Conservation (phyloP, 164 flowering plant species). For the Macadamia tetraphylla region DNA sequence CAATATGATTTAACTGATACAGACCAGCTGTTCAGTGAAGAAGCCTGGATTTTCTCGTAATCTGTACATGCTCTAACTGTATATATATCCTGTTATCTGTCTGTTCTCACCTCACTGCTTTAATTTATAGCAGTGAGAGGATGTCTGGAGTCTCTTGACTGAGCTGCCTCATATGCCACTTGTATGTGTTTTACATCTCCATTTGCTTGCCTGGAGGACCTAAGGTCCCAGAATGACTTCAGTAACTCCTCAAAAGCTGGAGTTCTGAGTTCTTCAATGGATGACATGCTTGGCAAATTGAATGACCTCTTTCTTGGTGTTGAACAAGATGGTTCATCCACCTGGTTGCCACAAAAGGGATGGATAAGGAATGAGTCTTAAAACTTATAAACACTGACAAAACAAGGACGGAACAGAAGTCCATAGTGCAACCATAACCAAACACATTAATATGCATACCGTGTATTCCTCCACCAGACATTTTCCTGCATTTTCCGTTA, state of each 20-base stretch:
- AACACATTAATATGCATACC: slow-evolving; percentile 37
- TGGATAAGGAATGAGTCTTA: neutral
- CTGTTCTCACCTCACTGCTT: neutral
- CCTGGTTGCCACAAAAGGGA: slow-evolving; percentile 31
- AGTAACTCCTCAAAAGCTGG: slow-evolving; percentile 81
- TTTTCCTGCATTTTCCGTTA: slow-evolving; percentile 82
- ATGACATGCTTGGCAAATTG: slow-evolving; percentile 67
- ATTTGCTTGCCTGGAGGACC: slow-evolving; percentile 53
- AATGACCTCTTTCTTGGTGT: slow-evolving; percentile 77
- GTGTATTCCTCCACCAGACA: slow-evolving; percentile 70
- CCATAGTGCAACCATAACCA: neutral
- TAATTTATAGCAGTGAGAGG: slow-evolving; percentile 89
- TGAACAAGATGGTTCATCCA: slow-evolving; percentile 95
- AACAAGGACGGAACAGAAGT: neutral
- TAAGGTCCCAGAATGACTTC: slow-evolving; percentile 68
- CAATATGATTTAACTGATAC: too few relatives aligned
- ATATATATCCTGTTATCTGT: slow-evolving; percentile 10
- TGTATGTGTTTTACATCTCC: slow-evolving; percentile 66
- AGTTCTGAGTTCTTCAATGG: slow-evolving; percentile 91
- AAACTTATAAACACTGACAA: neutral
- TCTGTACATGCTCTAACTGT: slow-evolving; percentile 34
- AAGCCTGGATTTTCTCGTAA: slow-evolving; percentile 6
- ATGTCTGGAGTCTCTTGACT: slow-evolving; percentile 68
- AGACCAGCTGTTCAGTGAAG: neutral
- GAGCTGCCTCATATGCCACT: slow-evolving; percentile 46